Evolutionary conservation across 768 basidiomycete genomes (phyloP).

Genomic region (Mycena belliarum): DNA sequence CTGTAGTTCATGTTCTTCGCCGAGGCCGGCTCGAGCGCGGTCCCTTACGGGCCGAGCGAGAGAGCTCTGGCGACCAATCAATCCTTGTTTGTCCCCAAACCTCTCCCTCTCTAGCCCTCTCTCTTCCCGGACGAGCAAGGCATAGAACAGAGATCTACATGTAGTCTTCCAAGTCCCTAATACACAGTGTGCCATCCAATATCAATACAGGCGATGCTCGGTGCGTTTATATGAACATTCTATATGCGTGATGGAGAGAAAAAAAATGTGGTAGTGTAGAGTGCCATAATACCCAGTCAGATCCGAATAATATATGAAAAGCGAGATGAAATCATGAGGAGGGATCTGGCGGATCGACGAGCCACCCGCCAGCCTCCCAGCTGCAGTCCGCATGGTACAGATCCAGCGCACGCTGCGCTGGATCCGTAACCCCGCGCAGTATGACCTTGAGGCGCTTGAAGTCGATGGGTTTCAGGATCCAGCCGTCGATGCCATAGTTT

Average conservation of each 20-base stretch:
- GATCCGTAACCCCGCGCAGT: constrained; percentile 59
- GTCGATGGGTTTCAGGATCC: constrained; percentile 83
- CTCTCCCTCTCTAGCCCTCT: too few species aligned
- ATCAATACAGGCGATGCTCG: constrained; percentile 11
- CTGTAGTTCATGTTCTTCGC: too few species aligned
- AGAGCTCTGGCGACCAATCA: too few species aligned
- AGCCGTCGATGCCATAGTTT: constrained; percentile 69
- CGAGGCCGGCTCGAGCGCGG: too few species aligned
- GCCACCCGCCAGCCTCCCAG: constrained; percentile 70
- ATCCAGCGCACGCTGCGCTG: constrained; percentile 49
- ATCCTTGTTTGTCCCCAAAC: too few species aligned
- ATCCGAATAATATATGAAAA: too few species aligned
- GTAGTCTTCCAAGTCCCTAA: too few species aligned
- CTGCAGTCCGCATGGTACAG: constrained; percentile 51
- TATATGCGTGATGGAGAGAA: too few species aligned
- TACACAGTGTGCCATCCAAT: neutral
- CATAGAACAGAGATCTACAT: too few species aligned
- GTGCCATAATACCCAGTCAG: neutral
- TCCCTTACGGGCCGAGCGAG: too few species aligned
- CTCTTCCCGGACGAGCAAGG: too few species aligned
- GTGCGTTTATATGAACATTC: constrained; percentile 4
- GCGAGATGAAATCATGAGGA: neutral
- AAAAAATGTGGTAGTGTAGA: neutral
- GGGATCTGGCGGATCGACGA: constrained; percentile 25
- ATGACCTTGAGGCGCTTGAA: constrained; percentile 65